These are phyloP conservation scores for Microbotryum silenes-acaulis DNA, from an alignment of 1,284 basidiomycete species.

Conservation along the genomic window DNA sequence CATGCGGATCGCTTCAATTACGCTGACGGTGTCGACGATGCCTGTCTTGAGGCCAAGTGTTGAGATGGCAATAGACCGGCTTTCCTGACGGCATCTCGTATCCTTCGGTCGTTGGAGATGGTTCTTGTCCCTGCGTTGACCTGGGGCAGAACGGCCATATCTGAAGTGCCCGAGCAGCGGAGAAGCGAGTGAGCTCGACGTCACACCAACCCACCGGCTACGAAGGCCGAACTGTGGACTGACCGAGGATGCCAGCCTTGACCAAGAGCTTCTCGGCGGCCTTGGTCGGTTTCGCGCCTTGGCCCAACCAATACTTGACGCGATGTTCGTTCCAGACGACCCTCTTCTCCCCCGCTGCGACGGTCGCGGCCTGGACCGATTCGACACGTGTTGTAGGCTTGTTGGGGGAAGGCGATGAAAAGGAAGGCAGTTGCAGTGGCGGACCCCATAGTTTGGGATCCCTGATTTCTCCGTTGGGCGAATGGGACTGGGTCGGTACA, in stretches of 20 bases:
- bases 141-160: too few relatives aligned
- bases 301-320: slow-evolving; percentile 39
- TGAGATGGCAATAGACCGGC: too few relatives aligned
- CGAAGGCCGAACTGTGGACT: slow-evolving; percentile 9
- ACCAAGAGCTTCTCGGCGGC: slow-evolving; percentile 40
- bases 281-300: slow-evolving; percentile 41
- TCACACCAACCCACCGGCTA: too few relatives aligned
- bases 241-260: slow-evolving; percentile 34
- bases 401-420: too few relatives aligned
- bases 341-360: slow-evolving; percentile 27
- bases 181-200: too few relatives aligned
- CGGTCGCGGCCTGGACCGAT: background rate
- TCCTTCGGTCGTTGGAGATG: too few relatives aligned
- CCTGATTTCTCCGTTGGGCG: slow-evolving; percentile 22
- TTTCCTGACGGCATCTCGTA: too few relatives aligned
- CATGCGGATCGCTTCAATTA: too few relatives aligned
- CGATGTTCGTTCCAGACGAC: slow-evolving; percentile 41
- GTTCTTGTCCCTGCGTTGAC: too few relatives aligned
- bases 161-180: too few relatives aligned
- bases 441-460: slow-evolving; percentile 18
- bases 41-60: too few relatives aligned
- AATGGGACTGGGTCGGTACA: slow-evolving; percentile 2
- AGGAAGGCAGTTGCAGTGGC: background rate
- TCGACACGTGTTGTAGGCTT: background rate
- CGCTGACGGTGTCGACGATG: too few relatives aligned